Percentiles rank a stretch among this genome's conserved stretches.
phyloP scores from a whole-genome alignment of 2,329 filamentous ascomycete species.

The Sclerotinia spermophila region DNA sequence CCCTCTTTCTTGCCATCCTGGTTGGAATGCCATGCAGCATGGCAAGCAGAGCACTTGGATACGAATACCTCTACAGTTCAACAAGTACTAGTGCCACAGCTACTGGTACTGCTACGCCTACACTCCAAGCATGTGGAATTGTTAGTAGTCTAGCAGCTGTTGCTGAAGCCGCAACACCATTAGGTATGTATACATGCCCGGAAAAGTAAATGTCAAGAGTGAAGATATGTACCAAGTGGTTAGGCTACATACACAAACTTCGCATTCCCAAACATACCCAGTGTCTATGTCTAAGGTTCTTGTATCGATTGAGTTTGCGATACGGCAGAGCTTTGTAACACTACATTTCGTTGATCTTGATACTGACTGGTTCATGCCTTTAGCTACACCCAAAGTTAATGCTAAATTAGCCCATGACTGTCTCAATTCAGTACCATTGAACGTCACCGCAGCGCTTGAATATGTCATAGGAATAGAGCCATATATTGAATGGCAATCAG shows the following conservation, averaged over 20 bases:
- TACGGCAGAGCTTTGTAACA: background rate
- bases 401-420: slow-evolving; percentile 35
- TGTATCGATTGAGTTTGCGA: background rate
- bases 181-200: slow-evolving; percentile 22
- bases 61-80: background rate
- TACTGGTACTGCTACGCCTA: slow-evolving; percentile 4
- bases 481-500: slow-evolving; percentile 36
- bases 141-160: slow-evolving; percentile 31
- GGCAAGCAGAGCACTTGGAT: background rate
- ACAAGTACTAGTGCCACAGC: background rate
- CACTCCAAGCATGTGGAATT: slow-evolving; percentile 28
- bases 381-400: slow-evolving; percentile 32
- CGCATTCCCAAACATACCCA: background rate
- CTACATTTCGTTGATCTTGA: background rate
- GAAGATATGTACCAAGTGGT: background rate
- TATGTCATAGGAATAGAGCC: slow-evolving; percentile 31
- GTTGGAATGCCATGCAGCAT: background rate
- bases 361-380: slow-evolving; percentile 5
- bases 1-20: background rate
- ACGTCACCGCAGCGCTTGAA: slow-evolving; percentile 29
- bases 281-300: too few relatives aligned
- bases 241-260: background rate
- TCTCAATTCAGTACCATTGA: slow-evolving; percentile 34
- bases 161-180: slow-evolving; percentile 26
- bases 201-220: background rate